These are phyloP conservation scores for Dactylellina sp. DNA, from an alignment of 2,329 filamentous ascomycete species.

Conservation along the genomic window DNA sequence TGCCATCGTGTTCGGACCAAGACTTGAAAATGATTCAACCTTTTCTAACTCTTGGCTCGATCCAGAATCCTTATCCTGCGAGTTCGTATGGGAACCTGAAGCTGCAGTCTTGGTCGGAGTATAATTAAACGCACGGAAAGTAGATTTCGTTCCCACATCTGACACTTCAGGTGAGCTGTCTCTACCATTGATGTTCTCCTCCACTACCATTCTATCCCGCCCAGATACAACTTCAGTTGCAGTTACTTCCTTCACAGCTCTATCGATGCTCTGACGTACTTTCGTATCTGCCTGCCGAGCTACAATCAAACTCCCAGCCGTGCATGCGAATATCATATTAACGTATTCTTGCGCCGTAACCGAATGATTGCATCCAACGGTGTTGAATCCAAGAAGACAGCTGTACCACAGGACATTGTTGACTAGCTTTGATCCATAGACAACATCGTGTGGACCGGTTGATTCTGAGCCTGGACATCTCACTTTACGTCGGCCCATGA, in stretches of 20 bases:
- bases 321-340: background rate
- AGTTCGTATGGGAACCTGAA: background rate
- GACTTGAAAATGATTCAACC: background rate
- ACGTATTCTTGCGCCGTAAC: conserved; percentile 23
- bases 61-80: background rate
- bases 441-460: background rate
- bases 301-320: background rate
- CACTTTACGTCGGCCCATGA: background rate
- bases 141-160: background rate
- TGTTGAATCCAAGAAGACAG: conserved; percentile 13
- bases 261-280: background rate
- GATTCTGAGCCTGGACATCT: conserved; percentile 13
- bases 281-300: background rate
- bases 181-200: background rate
- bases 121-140: background rate
- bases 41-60: background rate
- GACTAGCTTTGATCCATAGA: conserved; percentile 6
- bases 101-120: background rate
- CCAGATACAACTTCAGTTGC: background rate
- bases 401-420: conserved; percentile 11
- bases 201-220: background rate
- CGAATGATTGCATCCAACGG: conserved; percentile 9
- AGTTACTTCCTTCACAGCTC: background rate
- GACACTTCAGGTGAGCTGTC: background rate
- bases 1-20: background rate